phyloP scores from a whole-genome alignment of 1,139 yeast species.

The Geotrichum restrictum region DNA sequence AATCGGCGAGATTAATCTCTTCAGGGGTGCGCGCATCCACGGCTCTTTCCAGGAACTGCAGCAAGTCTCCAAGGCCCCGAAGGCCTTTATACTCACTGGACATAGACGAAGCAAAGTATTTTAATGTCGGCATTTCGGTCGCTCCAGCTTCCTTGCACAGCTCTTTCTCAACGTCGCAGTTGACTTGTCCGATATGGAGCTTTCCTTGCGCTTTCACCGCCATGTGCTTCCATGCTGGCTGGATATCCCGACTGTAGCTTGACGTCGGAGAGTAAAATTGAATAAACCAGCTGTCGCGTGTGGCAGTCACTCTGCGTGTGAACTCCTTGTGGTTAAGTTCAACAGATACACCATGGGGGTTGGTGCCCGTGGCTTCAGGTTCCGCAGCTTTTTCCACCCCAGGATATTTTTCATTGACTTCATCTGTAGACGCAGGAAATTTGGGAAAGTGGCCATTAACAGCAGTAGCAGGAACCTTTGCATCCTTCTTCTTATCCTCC shows the following conservation, averaged over 20 bases:
- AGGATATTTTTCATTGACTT: conserved; percentile 16
- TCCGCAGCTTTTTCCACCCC: neutral
- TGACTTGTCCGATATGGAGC: conserved; percentile 42
- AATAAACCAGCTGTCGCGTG: conserved; percentile 41
- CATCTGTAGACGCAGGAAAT: conserved; percentile 11
- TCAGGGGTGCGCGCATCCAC: conserved; percentile 31
- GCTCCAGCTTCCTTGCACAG: conserved; percentile 38
- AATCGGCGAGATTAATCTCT: conserved; percentile 29
- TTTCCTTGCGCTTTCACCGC: conserved; percentile 36
- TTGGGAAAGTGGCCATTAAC: conserved; percentile 13
- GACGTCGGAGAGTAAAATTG: conserved; percentile 43
- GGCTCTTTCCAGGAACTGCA: conserved; percentile 35
- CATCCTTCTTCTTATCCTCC: conserved; percentile 3
- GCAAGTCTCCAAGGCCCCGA: conserved; percentile 36
- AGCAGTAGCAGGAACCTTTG: neutral
- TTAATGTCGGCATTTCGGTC: conserved; percentile 34
- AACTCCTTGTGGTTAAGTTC: conserved; percentile 28
- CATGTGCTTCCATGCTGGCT: conserved; percentile 40
- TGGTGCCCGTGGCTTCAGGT: conserved; percentile 2
- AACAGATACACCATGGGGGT: conserved; percentile 30
- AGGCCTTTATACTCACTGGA: conserved; percentile 37
- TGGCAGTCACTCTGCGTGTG: conserved; percentile 27
- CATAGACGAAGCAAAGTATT: conserved; percentile 35
- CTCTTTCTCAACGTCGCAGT: conserved; percentile 38
- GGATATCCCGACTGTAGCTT: conserved; percentile 39